Evolutionary conservation across 2,329 filamentous ascomycete species (phyloP).

Genomic region (Trichoderma pleuroti): DNA sequence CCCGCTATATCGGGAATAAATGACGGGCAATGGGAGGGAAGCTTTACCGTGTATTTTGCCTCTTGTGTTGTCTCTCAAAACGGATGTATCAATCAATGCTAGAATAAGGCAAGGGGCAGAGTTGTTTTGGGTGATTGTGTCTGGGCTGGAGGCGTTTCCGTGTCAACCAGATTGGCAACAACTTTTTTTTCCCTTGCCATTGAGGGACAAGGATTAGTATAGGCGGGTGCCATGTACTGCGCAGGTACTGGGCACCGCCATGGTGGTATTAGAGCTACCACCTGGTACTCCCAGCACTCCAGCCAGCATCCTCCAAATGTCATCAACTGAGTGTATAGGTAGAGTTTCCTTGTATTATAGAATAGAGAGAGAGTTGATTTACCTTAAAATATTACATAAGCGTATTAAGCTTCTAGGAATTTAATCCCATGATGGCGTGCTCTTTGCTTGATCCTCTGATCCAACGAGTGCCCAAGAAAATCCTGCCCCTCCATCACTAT

Average conservation of each 20-base stretch:
- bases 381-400: not conserved
- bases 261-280: not conserved
- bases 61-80: not conserved
- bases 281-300: not conserved
- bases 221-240: not conserved
- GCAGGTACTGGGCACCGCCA: not conserved
- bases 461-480: not conserved
- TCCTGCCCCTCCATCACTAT: constrained; percentile 11
- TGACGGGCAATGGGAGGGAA: not conserved
- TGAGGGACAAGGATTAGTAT: not conserved
- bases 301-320: not conserved
- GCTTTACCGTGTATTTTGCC: not conserved
- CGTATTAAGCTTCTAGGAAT: not conserved
- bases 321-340: not conserved
- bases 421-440: constrained; percentile 1
- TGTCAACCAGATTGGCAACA: not conserved
- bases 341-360: not conserved
- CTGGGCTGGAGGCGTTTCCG: not conserved
- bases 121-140: not conserved
- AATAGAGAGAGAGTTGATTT: not conserved
- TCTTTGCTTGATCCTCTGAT: not conserved
- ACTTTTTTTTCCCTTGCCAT: not conserved
- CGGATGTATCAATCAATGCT: not conserved
- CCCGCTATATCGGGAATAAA: constrained; percentile 9
- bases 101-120: too few species aligned